Evolutionary conservation across 331 rosid genomes (phyloP).

Genomic region (Cydonia oblonga): DNA sequence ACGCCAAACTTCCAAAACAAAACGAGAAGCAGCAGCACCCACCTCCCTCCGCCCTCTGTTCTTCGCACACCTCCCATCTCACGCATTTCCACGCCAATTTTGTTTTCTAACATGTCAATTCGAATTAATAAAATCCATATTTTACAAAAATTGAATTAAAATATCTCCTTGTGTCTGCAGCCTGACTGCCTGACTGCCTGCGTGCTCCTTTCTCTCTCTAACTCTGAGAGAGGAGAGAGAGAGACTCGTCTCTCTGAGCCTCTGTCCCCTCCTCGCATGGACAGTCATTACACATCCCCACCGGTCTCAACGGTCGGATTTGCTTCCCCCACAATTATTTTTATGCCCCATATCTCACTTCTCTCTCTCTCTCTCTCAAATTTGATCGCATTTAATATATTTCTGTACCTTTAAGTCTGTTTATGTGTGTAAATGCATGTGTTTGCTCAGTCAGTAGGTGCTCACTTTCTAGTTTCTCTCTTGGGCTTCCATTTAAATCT

Average conservation of each 20-base stretch:
- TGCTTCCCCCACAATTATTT: conserved; percentile 19
- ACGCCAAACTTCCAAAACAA: not conserved
- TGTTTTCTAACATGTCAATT: not conserved
- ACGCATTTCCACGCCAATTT: conserved; percentile 36
- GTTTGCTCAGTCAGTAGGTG: not conserved
- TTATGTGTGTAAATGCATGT: not conserved
- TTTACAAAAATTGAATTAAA: not conserved
- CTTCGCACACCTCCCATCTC: conserved; percentile 14
- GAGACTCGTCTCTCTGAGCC: conserved; percentile 1
- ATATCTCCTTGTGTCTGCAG: not conserved
- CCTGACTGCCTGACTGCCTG: too few relatives aligned
- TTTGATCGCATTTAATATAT: not conserved
- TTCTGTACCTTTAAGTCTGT: not conserved
- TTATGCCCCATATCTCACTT: conserved; percentile 19
- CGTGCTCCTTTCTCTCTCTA: not conserved
- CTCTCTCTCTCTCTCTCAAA: not conserved
- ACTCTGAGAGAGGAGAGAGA: not conserved
- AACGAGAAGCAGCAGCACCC: not conserved
- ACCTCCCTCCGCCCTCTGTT: conserved; percentile 1
- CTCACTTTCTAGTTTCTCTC: not conserved
- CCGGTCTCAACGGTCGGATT: conserved; percentile 54
- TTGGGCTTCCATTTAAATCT: not conserved
- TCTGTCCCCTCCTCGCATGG: conserved; percentile 30
- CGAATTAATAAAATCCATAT: not conserved
- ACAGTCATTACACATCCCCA: conserved; percentile 19